Conservation (phyloP, 176 grass and related monocot genomes). For the Poa pratensis region DNA sequence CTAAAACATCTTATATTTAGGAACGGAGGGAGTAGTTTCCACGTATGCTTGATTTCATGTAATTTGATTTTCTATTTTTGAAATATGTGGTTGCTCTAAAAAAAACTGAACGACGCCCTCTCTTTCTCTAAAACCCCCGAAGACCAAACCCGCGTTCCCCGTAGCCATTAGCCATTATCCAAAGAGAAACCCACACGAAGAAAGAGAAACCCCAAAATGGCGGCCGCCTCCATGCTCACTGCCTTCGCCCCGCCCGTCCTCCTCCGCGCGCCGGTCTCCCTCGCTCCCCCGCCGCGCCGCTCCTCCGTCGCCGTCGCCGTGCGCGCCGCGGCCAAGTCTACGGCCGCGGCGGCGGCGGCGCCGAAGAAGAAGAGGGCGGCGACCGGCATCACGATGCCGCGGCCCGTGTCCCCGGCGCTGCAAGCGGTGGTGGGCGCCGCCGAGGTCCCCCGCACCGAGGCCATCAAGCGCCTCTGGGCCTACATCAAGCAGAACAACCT, state of each 20-base stretch:
- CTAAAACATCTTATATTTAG: too few relatives aligned
- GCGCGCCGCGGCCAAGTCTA: slow-evolving; percentile 36
- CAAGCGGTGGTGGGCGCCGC: slow-evolving; percentile 70
- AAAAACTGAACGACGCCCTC: too few relatives aligned
- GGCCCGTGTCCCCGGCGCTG: slow-evolving; percentile 62
- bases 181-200: background rate
- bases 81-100: too few relatives aligned
- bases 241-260: slow-evolving; percentile 34
- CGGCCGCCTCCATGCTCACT: slow-evolving; percentile 48
- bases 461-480: slow-evolving; percentile 83
- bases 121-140: background rate
- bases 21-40: too few relatives aligned
- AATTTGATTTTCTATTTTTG: too few relatives aligned
- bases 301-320: slow-evolving; percentile 7
- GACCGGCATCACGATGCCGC: slow-evolving; percentile 75
- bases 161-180: slow-evolving; percentile 37
- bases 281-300: background rate
- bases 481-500: slow-evolving; percentile 91
- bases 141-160: slow-evolving; percentile 12
- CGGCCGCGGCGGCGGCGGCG: slow-evolving; percentile 11
- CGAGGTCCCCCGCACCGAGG: slow-evolving; percentile 84
- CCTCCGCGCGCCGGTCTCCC: slow-evolving; percentile 4
- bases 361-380: slow-evolving; percentile 58
- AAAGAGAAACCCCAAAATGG: slow-evolving; percentile 41
- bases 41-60: too few relatives aligned